A percentile compares a stretch with the other conserved stretches of the same genome.
Conservation (phyloP, 2,329 filamentous ascomycete species). For the Ophiocordyceps unilateralis region DNA sequence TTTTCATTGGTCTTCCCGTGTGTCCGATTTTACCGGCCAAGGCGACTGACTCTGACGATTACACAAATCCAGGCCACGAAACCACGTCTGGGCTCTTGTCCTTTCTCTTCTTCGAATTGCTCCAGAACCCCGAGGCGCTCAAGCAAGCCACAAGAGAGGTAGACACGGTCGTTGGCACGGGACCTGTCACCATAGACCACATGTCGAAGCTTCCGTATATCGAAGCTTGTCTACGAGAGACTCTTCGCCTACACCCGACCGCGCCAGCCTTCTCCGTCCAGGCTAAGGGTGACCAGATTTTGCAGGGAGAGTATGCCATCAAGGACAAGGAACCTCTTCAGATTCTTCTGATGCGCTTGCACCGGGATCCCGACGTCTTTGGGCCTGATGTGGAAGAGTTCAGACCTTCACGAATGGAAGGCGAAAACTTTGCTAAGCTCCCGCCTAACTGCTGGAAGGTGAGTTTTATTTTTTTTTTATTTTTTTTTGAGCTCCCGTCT, state of each 20-base stretch:
- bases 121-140: constrained; percentile 44
- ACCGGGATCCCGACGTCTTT: constrained; percentile 45
- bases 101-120: constrained; percentile 46
- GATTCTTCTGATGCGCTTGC: constrained; percentile 21
- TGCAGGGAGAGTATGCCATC: not conserved
- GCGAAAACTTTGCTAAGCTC: constrained; percentile 47
- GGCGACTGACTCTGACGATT: not conserved
- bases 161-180: constrained; percentile 43
- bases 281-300: constrained; percentile 10
- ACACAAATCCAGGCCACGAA: constrained; percentile 35
- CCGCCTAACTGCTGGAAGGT: constrained; percentile 42
- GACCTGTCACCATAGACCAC: constrained; percentile 40
- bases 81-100: constrained; percentile 52
- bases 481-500: too few species aligned
- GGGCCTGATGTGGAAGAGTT: constrained; percentile 50
- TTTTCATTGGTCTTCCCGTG: too few species aligned
- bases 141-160: constrained; percentile 49
- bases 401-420: constrained; percentile 54
- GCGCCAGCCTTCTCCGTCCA: constrained; percentile 39
- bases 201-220: constrained; percentile 49
- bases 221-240: constrained; percentile 25
- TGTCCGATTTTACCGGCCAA: too few species aligned
- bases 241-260: constrained; percentile 43
- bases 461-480: not conserved
- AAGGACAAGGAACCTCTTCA: not conserved